Percentiles rank a stretch among this genome's conserved stretches.
These are phyloP conservation scores for Saccharomycopsis sp. DNA, from an alignment of 805 yeast species.

Conservation along the genomic window DNA sequence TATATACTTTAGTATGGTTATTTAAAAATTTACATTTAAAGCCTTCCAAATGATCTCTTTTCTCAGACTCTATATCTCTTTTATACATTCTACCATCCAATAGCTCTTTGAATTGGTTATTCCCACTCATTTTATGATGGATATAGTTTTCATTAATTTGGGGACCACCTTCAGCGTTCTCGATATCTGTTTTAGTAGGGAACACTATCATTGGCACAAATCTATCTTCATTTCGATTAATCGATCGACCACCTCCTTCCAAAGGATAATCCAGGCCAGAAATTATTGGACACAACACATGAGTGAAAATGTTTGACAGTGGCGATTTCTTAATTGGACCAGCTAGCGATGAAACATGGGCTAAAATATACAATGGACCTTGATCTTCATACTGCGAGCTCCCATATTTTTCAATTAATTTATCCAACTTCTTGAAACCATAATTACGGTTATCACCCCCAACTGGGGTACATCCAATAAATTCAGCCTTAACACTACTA, in stretches of 20 bases:
- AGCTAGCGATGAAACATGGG: slow-evolving; percentile 37
- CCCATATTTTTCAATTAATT: slow-evolving; percentile 29
- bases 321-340: slow-evolving; percentile 24
- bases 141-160: slow-evolving; percentile 6
- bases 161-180: slow-evolving; percentile 9
- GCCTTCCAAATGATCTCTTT: not conserved
- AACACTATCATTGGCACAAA: slow-evolving; percentile 17
- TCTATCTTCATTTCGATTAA: not conserved
- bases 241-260: slow-evolving; percentile 12
- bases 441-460: not conserved
- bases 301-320: slow-evolving; percentile 33
- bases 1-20: slow-evolving; percentile 19
- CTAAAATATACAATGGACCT: slow-evolving; percentile 26
- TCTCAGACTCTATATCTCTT: slow-evolving; percentile 13
- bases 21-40: slow-evolving; percentile 6
- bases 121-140: slow-evolving; percentile 8
- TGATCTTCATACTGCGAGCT: slow-evolving; percentile 18
- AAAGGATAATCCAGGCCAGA: slow-evolving; percentile 21
- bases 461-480: slow-evolving; percentile 38
- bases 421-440: slow-evolving; percentile 28
- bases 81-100: slow-evolving; percentile 8
- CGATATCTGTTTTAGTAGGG: slow-evolving; percentile 16
- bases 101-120: slow-evolving; percentile 4
- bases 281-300: slow-evolving; percentile 35
- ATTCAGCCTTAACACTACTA: slow-evolving; percentile 31